Conservation (phyloP, 352 stramenopile genomes). For the Phytopythium kandeliae region DNA sequence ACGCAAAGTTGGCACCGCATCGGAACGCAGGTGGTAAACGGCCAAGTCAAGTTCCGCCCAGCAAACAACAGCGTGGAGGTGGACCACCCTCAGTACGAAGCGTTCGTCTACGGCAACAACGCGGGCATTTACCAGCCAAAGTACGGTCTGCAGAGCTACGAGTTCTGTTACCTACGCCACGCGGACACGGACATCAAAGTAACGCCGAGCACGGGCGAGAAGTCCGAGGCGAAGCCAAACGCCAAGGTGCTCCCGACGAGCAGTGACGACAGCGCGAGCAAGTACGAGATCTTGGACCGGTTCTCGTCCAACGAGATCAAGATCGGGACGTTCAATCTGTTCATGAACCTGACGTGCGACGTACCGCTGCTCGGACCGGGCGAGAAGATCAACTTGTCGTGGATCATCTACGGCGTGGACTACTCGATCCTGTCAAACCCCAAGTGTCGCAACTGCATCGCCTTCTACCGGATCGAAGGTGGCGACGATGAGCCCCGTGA, state of each 20-base stretch:
- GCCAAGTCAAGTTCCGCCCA: conserved; percentile 47
- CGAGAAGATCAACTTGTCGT: conserved; percentile 41
- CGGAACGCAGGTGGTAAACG: conserved; percentile 23
- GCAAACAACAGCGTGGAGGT: conserved; percentile 28
- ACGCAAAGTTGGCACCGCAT: not conserved
- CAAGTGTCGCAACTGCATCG: conserved; percentile 47
- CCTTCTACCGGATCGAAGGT: conserved; percentile 44
- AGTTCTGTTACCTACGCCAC: conserved; percentile 54
- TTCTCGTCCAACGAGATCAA: conserved; percentile 46
- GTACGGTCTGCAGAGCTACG: conserved; percentile 50
- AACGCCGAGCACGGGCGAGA: conserved; percentile 17
- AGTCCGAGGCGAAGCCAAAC: conserved; percentile 12
- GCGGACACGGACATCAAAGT: conserved; percentile 21
- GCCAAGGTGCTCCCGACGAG: conserved; percentile 12
- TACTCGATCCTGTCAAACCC: conserved; percentile 43
- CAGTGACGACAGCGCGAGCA: conserved; percentile 4
- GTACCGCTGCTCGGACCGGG: conserved; percentile 32
- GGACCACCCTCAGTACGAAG: conserved; percentile 18
- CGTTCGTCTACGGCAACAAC: conserved; percentile 45
- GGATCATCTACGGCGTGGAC: conserved; percentile 45
- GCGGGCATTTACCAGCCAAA: conserved; percentile 59
- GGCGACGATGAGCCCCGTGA: not conserved
- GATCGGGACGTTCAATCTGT: conserved; percentile 59
- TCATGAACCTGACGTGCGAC: conserved; percentile 58
- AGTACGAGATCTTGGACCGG: conserved; percentile 42